Evolutionary conservation across 2,329 filamentous ascomycete species (phyloP), one percentile per base, ranked within the genome.

Genomic region (Moelleriella libera): DNA sequence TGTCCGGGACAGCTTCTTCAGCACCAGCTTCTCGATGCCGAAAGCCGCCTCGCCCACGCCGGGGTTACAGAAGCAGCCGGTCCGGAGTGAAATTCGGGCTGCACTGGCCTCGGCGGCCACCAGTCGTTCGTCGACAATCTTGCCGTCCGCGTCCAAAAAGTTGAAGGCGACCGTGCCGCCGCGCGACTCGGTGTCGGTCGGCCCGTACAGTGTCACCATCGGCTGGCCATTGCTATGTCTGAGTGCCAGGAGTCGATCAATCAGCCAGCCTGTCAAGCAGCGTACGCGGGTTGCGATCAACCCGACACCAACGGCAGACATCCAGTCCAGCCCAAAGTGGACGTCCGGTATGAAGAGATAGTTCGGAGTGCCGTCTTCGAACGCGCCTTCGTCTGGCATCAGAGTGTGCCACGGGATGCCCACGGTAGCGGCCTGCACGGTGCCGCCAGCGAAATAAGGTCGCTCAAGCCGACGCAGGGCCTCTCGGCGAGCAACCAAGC

Each of bases 11-110:
- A 44, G 28, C 42, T 30, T n/a, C 42, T 37, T 14, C 10, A 45
- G 14, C 9, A 28, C 11, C 7, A 14, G 9, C n/a, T n/a, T 9
- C 1, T 31, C 40, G n/a, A 67, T 44, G 2, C 54, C 58, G 12
- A 68, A 56, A 0, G 63, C 63, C 1, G 53, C 52, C 53, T 68
- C 65, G 12, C 61, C 62, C 0, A 57, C 66, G 3, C 66, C 66
- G 0, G 66, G 66, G 40, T 69, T 68, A 50, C 66, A 68, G 51
- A 68, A 68, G 44, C 66, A 69, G 4, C 66, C 66, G 2, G 65
- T 68, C 9, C 66, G 57, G 7, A 69, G 49, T 5, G 65, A 67
- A 30, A 69, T 68, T 41, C 53, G 54, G 0, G 54, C 58, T 0
- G 52, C 55, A 0, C 64, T 56, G 0, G 65, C 62, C 50, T 62